Percentiles rank a stretch among this genome's conserved stretches.
Evolutionary conservation across 2,329 filamentous ascomycete genomes (phyloP).

Genomic region (Madurella fahalii): DNA sequence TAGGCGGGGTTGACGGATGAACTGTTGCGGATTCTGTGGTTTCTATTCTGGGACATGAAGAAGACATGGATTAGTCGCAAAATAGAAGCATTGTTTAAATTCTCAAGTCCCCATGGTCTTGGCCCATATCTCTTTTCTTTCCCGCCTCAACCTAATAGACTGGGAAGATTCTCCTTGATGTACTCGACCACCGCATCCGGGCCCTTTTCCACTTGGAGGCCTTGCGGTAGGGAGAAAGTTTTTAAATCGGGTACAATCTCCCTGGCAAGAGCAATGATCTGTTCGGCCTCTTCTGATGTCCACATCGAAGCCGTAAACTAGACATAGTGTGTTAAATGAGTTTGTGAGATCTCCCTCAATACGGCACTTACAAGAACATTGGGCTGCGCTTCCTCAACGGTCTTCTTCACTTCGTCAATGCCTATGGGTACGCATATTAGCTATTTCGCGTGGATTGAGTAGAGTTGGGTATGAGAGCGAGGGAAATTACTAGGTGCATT

Average conservation of each 20-base stretch:
- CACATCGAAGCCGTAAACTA: conserved; percentile 36
- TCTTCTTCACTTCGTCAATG: conserved; percentile 52
- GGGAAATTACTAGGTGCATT: conserved; percentile 57
- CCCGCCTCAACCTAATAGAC: conserved; percentile 15
- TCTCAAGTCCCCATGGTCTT: neutral
- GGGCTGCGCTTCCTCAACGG: conserved; percentile 49
- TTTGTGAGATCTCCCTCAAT: neutral
- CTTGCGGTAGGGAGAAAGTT: conserved; percentile 48
- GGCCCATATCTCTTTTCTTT: neutral
- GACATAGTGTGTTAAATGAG: neutral
- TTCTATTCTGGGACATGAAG: neutral
- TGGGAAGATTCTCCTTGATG: conserved; percentile 40
- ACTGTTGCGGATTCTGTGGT: neutral
- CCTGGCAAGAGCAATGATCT: conserved; percentile 42
- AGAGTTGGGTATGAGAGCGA: too few relatives aligned
- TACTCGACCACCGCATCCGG: conserved; percentile 50
- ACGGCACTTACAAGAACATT: conserved; percentile 47
- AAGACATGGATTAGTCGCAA: neutral
- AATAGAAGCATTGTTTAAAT: neutral
- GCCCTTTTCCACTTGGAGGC: conserved; percentile 47
- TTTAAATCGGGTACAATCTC: conserved; percentile 42
- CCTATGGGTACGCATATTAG: conserved; percentile 29
- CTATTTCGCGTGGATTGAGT: neutral
- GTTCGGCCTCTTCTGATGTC: conserved; percentile 41
- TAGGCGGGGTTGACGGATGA: conserved; percentile 11